These are phyloP conservation scores for Fonticula alba DNA, from an alignment of 78 protist species.

Conservation along the genomic window DNA sequence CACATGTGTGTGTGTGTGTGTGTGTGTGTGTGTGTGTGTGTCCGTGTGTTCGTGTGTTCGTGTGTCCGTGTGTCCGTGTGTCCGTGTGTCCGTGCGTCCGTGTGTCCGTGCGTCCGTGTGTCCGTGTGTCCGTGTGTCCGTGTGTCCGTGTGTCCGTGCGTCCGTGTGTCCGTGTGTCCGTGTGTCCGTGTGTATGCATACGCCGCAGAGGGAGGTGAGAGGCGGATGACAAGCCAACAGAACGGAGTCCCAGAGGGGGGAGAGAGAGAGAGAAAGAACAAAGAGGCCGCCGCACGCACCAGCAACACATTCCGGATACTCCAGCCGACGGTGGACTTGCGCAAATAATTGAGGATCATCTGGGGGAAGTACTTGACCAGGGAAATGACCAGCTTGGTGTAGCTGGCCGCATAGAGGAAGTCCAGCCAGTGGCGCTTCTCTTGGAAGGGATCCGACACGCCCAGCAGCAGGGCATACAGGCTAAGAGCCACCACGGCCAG, in stretches of 20 bases:
- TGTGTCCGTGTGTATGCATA: too few relatives aligned
- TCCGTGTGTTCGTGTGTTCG: too few relatives aligned
- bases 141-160: too few relatives aligned
- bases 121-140: too few relatives aligned
- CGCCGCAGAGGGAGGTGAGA: too few relatives aligned
- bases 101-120: too few relatives aligned
- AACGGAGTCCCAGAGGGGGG: neutral
- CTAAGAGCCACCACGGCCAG: neutral
- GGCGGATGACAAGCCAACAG: too few relatives aligned
- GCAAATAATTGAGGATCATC: conserved; percentile 13
- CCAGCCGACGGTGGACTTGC: conserved; percentile 39
- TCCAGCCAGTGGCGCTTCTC: conserved; percentile 1
- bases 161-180: too few relatives aligned
- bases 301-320: conserved; percentile 24
- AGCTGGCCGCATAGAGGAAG: conserved; percentile 2
- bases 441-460: neutral
- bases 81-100: too few relatives aligned
- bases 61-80: too few relatives aligned
- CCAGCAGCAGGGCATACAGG: neutral
- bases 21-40: too few relatives aligned
- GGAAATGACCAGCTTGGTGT: conserved; percentile 25
- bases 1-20: too few relatives aligned
- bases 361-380: conserved; percentile 36
- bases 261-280: neutral
- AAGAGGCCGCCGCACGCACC: conserved; percentile 25